phyloP scores from a whole-genome alignment of 1,139 yeast genomes.

The Kodamaea alishanica region DNA sequence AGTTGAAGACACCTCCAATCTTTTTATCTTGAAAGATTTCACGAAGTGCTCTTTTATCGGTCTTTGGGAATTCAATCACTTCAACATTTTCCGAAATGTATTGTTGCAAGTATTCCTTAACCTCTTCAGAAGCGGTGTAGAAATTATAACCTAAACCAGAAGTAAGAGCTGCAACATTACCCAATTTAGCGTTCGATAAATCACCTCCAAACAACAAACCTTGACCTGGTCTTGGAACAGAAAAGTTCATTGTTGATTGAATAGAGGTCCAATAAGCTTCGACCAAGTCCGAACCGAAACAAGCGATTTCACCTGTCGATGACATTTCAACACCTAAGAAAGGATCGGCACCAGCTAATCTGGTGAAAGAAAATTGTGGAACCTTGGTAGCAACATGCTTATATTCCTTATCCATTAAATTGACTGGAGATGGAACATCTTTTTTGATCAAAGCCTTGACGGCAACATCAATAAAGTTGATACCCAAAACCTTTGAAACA shows the following conservation, averaged over 20 bases:
- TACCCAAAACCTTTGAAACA: constrained; percentile 93
- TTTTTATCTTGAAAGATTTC: constrained; percentile 86
- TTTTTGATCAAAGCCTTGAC: constrained; percentile 78
- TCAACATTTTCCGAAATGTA: constrained; percentile 50
- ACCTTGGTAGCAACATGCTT: constrained; percentile 93
- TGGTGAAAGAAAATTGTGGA: constrained; percentile 96
- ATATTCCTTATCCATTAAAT: constrained; percentile 59
- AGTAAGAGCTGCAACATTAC: constrained; percentile 65
- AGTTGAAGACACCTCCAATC: constrained; percentile 83
- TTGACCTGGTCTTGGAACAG: constrained; percentile 83
- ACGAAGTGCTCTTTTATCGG: constrained; percentile 88
- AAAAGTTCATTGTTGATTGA: constrained; percentile 95
- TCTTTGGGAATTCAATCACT: constrained; percentile 83
- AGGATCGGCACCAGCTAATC: constrained; percentile 98
- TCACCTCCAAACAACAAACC: constrained; percentile 96
- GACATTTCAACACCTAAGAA: constrained; percentile 99
- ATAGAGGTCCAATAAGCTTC: constrained; percentile 98
- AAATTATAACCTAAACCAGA: constrained; percentile 77
- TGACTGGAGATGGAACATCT: constrained; percentile 64
- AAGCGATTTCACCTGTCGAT: constrained; percentile 97
- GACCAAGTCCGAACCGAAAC: constrained; percentile 77
- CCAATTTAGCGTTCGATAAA: constrained; percentile 64
- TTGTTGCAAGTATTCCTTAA: constrained; percentile 60
- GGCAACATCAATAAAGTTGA: constrained; percentile 91
- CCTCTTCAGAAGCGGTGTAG: constrained; percentile 71